Evolutionary conservation across 441 rosid genomes (phyloP), one percentile per base, ranked within the genome.

Genomic region (Populus hybrid): DNA sequence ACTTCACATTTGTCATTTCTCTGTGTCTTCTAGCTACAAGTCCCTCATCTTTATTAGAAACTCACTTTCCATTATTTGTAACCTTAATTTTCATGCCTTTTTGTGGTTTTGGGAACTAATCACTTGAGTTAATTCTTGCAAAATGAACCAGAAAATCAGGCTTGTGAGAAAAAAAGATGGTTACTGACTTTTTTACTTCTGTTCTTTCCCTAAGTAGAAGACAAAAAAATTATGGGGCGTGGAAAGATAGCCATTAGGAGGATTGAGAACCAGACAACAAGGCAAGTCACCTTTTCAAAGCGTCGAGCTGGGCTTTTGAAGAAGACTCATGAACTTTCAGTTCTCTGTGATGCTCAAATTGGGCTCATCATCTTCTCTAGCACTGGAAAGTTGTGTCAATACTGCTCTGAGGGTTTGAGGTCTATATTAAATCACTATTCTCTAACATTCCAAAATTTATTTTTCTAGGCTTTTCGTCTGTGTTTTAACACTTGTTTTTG

Each of bases 241-340:
- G 93, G 95, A 53, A 91, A 91, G 89, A 89, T 89, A 80, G 71
- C 83, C 29, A 91, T 91, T 40, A 86, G 77, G 83, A 86, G 87
- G 88, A 91, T 91, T 23, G 95, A 91, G 80, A 91, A 91, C 91
- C 89, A 86, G 81, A 91, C 93, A 1, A 91, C 93, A 2, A 87
- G 95, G 79, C 95, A 91, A 74, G 95, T 91, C 0, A 91, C 95
- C 2, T 91, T 89, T 42, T 89, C 95, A 0, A 91, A 91, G 84
- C 80, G 95, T 3, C 72, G 95, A 63, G 86, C 85, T 4, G 95
- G 95, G 7, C 87, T 91, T 66, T 73, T 91, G 82, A 91, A 91
- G 91, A 91, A 91, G 79, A 91, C 95, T 0, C 90, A 86, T 33
- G 95, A 91, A 53, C 90, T 91, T 16, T 85, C 95, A 0, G 89